These are phyloP conservation scores for Bertia moriformis DNA, from an alignment of 2,329 filamentous ascomycete genomes.

Conservation along the genomic window DNA sequence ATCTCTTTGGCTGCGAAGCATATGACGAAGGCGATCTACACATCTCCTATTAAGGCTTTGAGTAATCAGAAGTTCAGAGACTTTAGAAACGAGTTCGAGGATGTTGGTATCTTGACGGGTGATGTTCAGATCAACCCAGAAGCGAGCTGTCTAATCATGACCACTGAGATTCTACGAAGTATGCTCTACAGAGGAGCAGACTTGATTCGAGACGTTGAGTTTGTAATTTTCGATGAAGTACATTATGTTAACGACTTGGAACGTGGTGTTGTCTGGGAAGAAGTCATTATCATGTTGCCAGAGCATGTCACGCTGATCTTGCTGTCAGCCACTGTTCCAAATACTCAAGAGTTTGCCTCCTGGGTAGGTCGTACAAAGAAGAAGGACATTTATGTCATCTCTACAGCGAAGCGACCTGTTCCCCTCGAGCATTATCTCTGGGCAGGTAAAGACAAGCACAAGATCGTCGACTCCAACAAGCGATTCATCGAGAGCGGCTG, in stretches of 20 bases:
- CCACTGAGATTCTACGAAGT: slow-evolving; percentile 90
- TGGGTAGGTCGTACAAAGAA: slow-evolving; percentile 98
- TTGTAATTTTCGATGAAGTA: slow-evolving; percentile 97
- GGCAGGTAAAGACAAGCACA: slow-evolving; percentile 83
- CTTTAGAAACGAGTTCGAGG: slow-evolving; percentile 78
- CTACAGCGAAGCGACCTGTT: slow-evolving; percentile 85
- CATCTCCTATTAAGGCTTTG: slow-evolving; percentile 91
- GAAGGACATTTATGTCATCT: slow-evolving; percentile 98
- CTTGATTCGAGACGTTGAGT: slow-evolving; percentile 90
- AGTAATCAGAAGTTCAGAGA: slow-evolving; percentile 99
- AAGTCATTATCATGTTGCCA: slow-evolving; percentile 98
- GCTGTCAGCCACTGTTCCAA: slow-evolving; percentile 89
- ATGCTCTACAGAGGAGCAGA: slow-evolving; percentile 97
- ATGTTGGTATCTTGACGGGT: slow-evolving; percentile 90
- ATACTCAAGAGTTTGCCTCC: slow-evolving; percentile 93
- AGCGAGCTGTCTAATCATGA: slow-evolving; percentile 98
- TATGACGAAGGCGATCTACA: slow-evolving; percentile 99
- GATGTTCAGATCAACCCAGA: slow-evolving; percentile 97
- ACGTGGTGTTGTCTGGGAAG: slow-evolving; percentile 95
- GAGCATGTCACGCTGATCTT: slow-evolving; percentile 93
- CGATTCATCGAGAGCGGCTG: slow-evolving; percentile 82
- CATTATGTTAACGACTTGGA: slow-evolving; percentile 97
- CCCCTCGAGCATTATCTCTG: slow-evolving; percentile 92
- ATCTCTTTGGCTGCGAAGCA: slow-evolving; percentile 93
- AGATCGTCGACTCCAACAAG: slow-evolving; percentile 88